Base-by-base conservation (phyloP, 2,329 filamentous ascomycete species). In the Apiospora sp. region DNA sequence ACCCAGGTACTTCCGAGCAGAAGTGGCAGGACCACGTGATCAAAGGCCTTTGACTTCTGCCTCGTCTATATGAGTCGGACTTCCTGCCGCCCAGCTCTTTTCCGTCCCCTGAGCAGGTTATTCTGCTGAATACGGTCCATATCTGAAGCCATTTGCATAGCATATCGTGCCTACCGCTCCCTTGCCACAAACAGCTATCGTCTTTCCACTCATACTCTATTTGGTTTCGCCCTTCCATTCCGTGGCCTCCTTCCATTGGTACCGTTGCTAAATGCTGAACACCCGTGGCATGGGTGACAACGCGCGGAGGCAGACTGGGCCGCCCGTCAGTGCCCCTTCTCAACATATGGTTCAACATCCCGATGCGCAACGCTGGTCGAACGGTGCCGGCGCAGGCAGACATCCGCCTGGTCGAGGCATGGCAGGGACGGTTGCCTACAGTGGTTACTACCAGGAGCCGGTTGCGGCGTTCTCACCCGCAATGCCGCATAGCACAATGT, bases 251-350 rank as follows among this genome's bases (percentile, higher is more conserved):
- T 46, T 46, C 34, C 48, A 30, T 16, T 58, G 10, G 24, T 16
- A 58, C 51, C 51, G 24, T 16, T 27, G 22, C 22, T 7, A 37
- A 37, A 37, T 46, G 43, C 43, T 46, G 43, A 46, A 46, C 43
- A 54, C 86, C 86, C 82, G 83, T 84, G 91, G 90, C 81, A 96
- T 96, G 94, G 93, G 95, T 87, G 91, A 92, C 84, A 90, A 92
- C 86, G 90, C 89, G 84, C 90, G 89, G 86, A 92, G 93, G 89
- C 92, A 93, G 86, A 90, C 92, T 89, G 93, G 93, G 84, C 87
- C 89, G 84, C 87, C 90, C 82, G 86, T 88, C 83, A 92, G 92
- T 84, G 86, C 90, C 80, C 83, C 85, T 80, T 87, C 87, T 83
- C 86, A 86, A 83, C 90, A 88, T 76, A 80, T 85, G 73, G 79